These are phyloP conservation scores for Lepidium campestre DNA, from an alignment of 441 rosid genomes.

Conservation along the genomic window DNA sequence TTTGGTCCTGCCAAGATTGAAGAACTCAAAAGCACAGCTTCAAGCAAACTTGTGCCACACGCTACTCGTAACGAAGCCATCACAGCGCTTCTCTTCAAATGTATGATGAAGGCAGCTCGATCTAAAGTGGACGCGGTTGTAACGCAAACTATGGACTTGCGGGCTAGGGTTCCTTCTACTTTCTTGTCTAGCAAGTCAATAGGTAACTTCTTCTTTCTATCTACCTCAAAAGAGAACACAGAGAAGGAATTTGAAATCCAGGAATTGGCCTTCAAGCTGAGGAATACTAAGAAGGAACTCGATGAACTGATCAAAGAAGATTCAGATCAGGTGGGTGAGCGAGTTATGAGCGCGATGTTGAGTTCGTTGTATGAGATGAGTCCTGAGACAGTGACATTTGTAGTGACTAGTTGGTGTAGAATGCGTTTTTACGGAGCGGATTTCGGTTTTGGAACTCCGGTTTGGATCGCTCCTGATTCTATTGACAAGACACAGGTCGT, in stretches of 20 bases:
- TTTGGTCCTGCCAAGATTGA: constrained; percentile 1
- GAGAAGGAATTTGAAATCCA: not conserved
- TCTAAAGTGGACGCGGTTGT: not conserved
- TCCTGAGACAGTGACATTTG: not conserved
- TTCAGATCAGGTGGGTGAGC: not conserved
- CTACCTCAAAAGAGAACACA: not conserved
- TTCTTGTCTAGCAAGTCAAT: not conserved
- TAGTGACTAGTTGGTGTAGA: constrained; percentile 13
- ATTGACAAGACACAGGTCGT: not conserved
- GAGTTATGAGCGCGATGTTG: not conserved
- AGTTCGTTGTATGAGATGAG: not conserved
- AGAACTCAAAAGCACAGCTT: constrained; percentile 1
- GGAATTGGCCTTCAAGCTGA: not conserved
- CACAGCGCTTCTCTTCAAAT: not conserved
- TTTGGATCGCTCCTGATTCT: constrained; percentile 14
- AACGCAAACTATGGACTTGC: not conserved
- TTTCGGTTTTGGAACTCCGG: constrained; percentile 11
- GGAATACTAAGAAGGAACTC: not conserved
- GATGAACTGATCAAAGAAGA: not conserved
- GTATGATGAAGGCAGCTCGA: not conserved
- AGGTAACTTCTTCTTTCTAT: not conserved
- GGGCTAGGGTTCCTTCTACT: not conserved
- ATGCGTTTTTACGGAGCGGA: not conserved
- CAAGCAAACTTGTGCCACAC: not conserved
- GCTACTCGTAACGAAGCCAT: not conserved